Evolutionary conservation across 352 stramenopile species (phyloP).

Genomic region (Halophytophthora batemanensis): DNA sequence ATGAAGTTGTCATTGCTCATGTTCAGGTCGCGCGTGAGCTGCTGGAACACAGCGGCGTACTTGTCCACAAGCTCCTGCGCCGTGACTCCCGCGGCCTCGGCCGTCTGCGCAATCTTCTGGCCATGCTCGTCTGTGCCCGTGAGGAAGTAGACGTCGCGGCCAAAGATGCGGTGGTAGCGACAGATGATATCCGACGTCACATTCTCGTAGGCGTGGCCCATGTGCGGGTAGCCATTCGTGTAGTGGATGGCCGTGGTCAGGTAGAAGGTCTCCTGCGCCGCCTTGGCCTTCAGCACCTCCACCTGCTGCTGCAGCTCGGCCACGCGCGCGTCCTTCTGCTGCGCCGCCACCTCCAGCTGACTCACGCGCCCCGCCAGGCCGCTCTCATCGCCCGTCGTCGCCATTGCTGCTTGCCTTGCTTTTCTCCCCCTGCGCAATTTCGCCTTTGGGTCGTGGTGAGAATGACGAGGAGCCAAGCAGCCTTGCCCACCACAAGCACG

Average conservation of each 20-base stretch:
- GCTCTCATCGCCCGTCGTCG: slow-evolving; percentile 16
- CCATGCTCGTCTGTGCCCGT: slow-evolving; percentile 97
- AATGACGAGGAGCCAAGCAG: too few relatives aligned
- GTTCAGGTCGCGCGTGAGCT: slow-evolving; percentile 83
- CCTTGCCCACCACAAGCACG: too few relatives aligned
- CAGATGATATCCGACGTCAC: slow-evolving; percentile 96
- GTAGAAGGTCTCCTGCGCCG: slow-evolving; percentile 89
- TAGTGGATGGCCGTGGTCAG: slow-evolving; percentile 99
- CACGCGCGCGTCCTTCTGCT: slow-evolving; percentile 31
- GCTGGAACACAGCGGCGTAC: slow-evolving; percentile 87
- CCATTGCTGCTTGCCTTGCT: slow-evolving; percentile 14
- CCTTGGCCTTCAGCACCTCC: slow-evolving; percentile 35
- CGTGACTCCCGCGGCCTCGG: slow-evolving; percentile 86
- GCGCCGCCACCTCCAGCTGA: slow-evolving; percentile 32
- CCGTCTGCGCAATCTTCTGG: slow-evolving; percentile 99
- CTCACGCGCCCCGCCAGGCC: slow-evolving; percentile 40
- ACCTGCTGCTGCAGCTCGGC: slow-evolving; percentile 26
- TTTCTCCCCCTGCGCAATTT: neutral
- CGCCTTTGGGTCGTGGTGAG: too few relatives aligned
- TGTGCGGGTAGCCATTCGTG: slow-evolving; percentile 96
- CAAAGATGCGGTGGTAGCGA: slow-evolving; percentile 92
- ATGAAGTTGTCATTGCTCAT: slow-evolving; percentile 93
- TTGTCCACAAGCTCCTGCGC: slow-evolving; percentile 97
- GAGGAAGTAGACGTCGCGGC: slow-evolving; percentile 82
- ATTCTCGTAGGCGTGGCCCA: slow-evolving; percentile 99